Evolutionary conservation across 2,329 filamentous ascomycete species (phyloP), one percentile per base, ranked within the genome.

Genomic region (Nemania abortiva): DNA sequence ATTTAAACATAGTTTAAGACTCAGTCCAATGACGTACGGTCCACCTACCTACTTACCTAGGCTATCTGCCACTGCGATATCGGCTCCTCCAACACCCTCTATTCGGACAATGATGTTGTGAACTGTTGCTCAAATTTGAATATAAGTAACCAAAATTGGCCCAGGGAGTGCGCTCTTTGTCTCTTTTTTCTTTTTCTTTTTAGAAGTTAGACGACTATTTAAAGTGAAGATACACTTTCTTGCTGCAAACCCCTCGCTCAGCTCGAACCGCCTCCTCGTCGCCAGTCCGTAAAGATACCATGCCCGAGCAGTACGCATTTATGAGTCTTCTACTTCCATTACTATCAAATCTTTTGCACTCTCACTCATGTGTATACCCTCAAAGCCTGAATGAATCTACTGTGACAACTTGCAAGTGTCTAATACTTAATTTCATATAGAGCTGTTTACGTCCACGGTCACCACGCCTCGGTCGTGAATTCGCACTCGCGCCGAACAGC

Each of bases 401-500:
- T 39, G 5, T 20, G 39, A 45, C n/a, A 3, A 39, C 18, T 47
- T 3, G 6, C 15, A 18, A 24, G 2, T 20, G 13, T 53, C 24
- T 65, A 62, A 65, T 47, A 47, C 13, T 9, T 60, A 10, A 5
- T 27, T 37, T 49, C 20, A 52, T 29, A 7, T 1, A 69, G 66
- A 53, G 62, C 62, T 39, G 37, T 29, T 42, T 69, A 69, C 54
- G 39, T 29, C 10, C 66, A 69, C 59, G 73, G 73, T n/a, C 71
- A 74, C 59, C 70, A 74, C 57, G 53, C 70, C 49, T 73, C 72
- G 18, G 72, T 74, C 6, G 70, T 73, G 20, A 65, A 59, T n/a
- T 64, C 63, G 5, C 73, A 74, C 22, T 72, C 69, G 18, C 72
- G 69, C 22, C 73, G 73, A 20, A 74, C 73, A n/a, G 73, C 72